Percentiles rank a stretch among this genome's conserved stretches.
These are phyloP conservation scores for Pleurotus pulmonarius DNA, from an alignment of 768 basidiomycete species.

Conservation along the genomic window DNA sequence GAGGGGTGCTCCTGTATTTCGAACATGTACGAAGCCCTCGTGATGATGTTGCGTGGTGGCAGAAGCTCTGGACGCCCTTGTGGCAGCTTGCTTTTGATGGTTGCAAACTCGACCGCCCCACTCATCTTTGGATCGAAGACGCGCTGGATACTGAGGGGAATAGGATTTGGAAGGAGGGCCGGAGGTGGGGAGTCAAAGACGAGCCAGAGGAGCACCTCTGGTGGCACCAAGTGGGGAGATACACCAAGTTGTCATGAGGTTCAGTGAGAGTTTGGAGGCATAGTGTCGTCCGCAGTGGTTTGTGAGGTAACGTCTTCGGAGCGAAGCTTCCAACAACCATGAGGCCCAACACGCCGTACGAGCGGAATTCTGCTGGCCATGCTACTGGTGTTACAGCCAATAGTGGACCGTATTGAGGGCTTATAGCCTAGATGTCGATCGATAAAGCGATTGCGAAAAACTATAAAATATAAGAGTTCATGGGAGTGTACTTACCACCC, in stretches of 20 bases:
- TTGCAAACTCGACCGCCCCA: slow-evolving; percentile 58
- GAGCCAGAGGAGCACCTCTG: slow-evolving; percentile 58
- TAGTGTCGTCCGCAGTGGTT: too few relatives aligned
- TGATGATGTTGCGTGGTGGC: slow-evolving; percentile 65
- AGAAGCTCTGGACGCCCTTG: slow-evolving; percentile 66
- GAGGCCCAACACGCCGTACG: too few relatives aligned
- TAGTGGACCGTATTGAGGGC: too few relatives aligned
- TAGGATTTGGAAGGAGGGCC: slow-evolving; percentile 45
- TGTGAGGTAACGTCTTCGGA: too few relatives aligned
- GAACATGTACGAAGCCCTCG: slow-evolving; percentile 64
- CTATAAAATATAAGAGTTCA: too few relatives aligned
- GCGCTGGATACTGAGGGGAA: slow-evolving; percentile 23
- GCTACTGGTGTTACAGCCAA: too few relatives aligned
- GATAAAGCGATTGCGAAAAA: too few relatives aligned
- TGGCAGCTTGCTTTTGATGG: slow-evolving; percentile 63
- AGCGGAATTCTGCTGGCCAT: too few relatives aligned
- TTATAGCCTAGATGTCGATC: too few relatives aligned
- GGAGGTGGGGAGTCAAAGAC: slow-evolving; percentile 44
- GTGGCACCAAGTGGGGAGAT: slow-evolving; percentile 56
- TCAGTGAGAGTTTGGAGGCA: too few relatives aligned
- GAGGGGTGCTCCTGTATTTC: slow-evolving; percentile 62
- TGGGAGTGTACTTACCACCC: too few relatives aligned
- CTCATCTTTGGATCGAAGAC: slow-evolving; percentile 42
- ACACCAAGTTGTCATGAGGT: slow-evolving; percentile 35
- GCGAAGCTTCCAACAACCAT: too few relatives aligned